These are phyloP conservation scores for Colletotrichum echinochloae DNA, from an alignment of 2,329 filamentous ascomycete species.

Conservation along the genomic window DNA sequence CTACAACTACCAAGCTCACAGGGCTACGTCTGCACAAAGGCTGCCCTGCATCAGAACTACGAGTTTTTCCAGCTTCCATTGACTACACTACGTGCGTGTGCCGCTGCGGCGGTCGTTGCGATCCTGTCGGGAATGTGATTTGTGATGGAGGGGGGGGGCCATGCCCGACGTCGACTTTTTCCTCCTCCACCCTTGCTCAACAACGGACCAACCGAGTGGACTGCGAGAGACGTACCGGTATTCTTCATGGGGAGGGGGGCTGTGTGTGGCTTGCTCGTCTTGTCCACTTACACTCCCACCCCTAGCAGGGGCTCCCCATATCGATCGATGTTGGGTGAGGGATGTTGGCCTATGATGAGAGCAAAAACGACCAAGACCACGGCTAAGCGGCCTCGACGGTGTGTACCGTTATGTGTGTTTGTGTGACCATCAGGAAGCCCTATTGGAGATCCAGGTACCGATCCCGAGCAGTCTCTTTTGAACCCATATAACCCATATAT, in stretches of 20 bases:
- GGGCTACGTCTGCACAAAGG: background rate
- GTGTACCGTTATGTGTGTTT: background rate
- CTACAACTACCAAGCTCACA: background rate
- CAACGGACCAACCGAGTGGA: background rate
- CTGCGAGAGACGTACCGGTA: background rate
- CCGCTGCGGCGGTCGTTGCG: background rate
- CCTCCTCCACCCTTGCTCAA: background rate
- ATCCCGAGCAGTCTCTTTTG: constrained; percentile 16
- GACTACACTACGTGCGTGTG: background rate
- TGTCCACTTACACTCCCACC: constrained; percentile 9
- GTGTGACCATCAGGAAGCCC: constrained; percentile 24
- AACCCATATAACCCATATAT: background rate
- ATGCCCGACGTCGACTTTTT: background rate
- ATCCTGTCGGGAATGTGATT: background rate
- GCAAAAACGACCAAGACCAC: constrained; percentile 1
- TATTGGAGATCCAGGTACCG: constrained; percentile 36
- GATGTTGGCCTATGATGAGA: constrained; percentile 7
- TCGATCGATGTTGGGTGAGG: constrained; percentile 5
- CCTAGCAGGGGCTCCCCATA: no score
- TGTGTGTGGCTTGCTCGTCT: background rate
- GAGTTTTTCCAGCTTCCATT: background rate
- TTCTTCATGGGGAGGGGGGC: background rate
- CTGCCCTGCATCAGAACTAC: background rate
- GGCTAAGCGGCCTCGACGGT: constrained; percentile 23
- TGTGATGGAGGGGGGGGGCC: constrained; percentile 1